A percentile compares a stretch with the other conserved stretches of the same genome.
These are phyloP conservation scores for Stephania japonica DNA, from an alignment of 164 flowering plant species.

Conservation along the genomic window DNA sequence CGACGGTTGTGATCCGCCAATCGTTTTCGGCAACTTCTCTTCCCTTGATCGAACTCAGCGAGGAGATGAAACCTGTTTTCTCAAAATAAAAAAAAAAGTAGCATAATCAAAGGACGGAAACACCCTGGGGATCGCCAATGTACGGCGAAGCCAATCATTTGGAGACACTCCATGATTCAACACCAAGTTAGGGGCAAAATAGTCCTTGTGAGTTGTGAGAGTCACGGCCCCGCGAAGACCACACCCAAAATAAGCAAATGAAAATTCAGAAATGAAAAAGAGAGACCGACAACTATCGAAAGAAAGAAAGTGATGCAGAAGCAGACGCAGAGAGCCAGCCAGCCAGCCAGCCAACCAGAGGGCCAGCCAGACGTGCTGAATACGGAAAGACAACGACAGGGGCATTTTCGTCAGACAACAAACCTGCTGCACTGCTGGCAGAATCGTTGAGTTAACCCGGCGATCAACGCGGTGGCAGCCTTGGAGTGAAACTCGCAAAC, in stretches of 20 bases:
- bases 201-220: too few relatives aligned
- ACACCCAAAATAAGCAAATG: too few relatives aligned
- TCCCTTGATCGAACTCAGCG: conserved; percentile 27
- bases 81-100: conserved; percentile 38
- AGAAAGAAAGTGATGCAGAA: background rate
- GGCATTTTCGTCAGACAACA: conserved; percentile 16
- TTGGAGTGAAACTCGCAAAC: conserved; percentile 98
- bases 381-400: conserved; percentile 1
- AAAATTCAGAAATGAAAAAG: background rate
- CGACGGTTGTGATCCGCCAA: conserved; percentile 29
- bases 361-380: background rate
- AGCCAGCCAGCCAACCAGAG: background rate
- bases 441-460: conserved; percentile 85
- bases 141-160: conserved; percentile 36
- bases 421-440: conserved; percentile 99
- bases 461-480: conserved; percentile 67
- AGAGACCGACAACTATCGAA: background rate
- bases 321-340: background rate
- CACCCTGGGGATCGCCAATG: conserved; percentile 52
- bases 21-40: conserved; percentile 28
- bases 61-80: conserved; percentile 33
- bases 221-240: background rate
- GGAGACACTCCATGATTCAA: background rate
- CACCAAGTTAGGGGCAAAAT: conserved; percentile 20
- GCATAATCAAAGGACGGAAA: conserved; percentile 19